Evolutionary conservation across 1,139 yeast genomes (phyloP), one percentile per base, ranked within the genome.

Genomic region (Geotrichum aggregatum): DNA sequence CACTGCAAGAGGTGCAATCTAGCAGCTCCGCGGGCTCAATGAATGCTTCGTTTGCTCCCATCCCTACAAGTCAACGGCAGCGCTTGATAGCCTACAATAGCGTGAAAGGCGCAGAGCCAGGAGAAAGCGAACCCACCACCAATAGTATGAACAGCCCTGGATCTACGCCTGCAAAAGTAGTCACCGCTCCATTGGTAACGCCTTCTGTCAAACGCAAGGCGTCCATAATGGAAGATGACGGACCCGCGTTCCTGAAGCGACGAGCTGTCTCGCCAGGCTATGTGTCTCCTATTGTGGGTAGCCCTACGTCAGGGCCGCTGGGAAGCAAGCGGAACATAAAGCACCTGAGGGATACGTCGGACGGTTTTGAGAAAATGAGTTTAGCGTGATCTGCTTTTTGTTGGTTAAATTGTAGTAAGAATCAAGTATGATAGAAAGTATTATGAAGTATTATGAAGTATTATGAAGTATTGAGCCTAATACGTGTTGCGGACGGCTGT

Each of bases 241-340:
- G 61, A 16, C 47, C 58, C n/a, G 45, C 49, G 4, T 49, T 53
- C 11, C 45, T 63, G 22, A 66, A 66, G 47, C 60, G 69, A 10
- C 56, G 69, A 6, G 69, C 69, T 1, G 69, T 66, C 2, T 63
- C 67, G 14, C 69, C 69, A 1, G 63, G 61, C 10, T 41, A 55
- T 28, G 54, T 59, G 13, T 54, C 61, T n/a, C 59, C 62, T n/a
- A 52, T 52, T 14, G 43, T 52, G 45, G 61, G 60, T 7, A 59
- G 62, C 33, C 60, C 63, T 1, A 59, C 61, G 14, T 43, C 58
- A 14, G 49, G 39, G 24, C 7, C 58, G n/a, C 45, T 56, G n/a
- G 54, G 59, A 3, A 54, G 58, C 19, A 62, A 63, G 34, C 58
- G 64, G 39, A 63, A 57, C 41, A 53, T 63, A 43, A 63, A 63